Evolutionary conservation across 441 rosid species (phyloP), one percentile per base, ranked within the genome.

Genomic region (Caryocar brasiliense): DNA sequence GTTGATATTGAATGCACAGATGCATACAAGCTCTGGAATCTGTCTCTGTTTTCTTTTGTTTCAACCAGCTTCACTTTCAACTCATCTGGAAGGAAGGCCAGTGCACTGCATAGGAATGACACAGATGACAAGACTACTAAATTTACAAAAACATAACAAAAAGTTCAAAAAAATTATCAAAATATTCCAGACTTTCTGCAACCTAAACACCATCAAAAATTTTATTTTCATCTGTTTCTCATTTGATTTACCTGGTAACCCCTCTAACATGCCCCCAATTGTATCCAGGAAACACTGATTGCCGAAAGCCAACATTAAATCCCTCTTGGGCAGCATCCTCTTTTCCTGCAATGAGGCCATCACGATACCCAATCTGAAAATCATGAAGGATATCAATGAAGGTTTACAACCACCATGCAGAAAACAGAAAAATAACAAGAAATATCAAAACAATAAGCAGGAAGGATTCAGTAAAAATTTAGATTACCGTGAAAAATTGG

Each of bases 181-280:
- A 28, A 28, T 28, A 28, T 28, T 8, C 8, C 5, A 8, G 5
- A 28, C 14, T 25, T 29, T 26, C 5, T 12, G 39, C 28, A 27
- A 55, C 8, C 24, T 29, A 30, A 14, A 45, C 6, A 37, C 3
- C 4, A 23, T 22, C 34, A 14, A 7, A 2, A 15, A 11, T 7
- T 37, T 12, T 14, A 3, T 22, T 60, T 39, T 1, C 1, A 0
- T 14, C 3, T 10, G 8, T 6, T 17, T 18, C 27, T 19, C 17
- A 25, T 25, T 54, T 21, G 3, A 29, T 37, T 62, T 75, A 86
- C 93, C 90, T 81, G 44, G 86, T 68, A 62, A 87, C 64, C 37
- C 98, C 98, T 75, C 80, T 77, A 42, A 75, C 78, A 49, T 61
- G 24, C 42, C 96, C 96, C 81, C 78, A 85, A 37, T 77, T 79